A percentile compares a stretch with the other conserved stretches of the same genome.
phyloP scores from a whole-genome alignment of 257 asterid species.

The Misopates orontium region DNA sequence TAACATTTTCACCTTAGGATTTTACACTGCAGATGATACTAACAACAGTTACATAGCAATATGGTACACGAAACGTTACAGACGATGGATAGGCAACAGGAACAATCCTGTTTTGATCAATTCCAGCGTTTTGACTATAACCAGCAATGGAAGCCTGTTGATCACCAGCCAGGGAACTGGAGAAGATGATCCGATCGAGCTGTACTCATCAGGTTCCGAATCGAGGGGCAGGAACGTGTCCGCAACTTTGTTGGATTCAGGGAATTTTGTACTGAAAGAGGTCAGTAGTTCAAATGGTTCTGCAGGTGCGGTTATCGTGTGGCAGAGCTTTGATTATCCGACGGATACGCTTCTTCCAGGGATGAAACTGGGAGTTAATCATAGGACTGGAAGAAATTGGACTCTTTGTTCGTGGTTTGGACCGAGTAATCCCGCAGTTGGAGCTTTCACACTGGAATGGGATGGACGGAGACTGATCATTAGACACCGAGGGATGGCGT shows the following conservation, averaged over 20 bases:
- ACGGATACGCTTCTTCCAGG: conserved; percentile 47
- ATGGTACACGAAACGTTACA: conserved; percentile 12
- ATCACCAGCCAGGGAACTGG: conserved; percentile 2
- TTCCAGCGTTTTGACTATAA: conserved; percentile 29
- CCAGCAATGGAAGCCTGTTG: conserved; percentile 27
- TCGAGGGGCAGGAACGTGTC: conserved; percentile 27
- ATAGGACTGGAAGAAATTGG: conserved; percentile 36
- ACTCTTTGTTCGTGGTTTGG: conserved; percentile 52
- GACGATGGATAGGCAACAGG: conserved; percentile 47
- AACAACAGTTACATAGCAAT: conserved; percentile 38
- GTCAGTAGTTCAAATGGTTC: background rate
- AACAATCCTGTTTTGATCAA: conserved; percentile 11
- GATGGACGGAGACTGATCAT: conserved; percentile 30
- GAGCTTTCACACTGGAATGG: conserved; percentile 51
- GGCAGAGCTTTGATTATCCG: conserved; percentile 70
- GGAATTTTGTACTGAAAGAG: conserved; percentile 42
- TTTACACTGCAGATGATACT: conserved; percentile 23
- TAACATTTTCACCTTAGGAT: conserved; percentile 39
- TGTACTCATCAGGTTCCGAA: conserved; percentile 13
- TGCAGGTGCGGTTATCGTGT: conserved; percentile 12
- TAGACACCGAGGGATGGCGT: conserved; percentile 27
- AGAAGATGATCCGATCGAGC: conserved; percentile 13
- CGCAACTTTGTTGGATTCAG: conserved; percentile 36
- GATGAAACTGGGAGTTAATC: conserved; percentile 51
- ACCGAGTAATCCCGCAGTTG: conserved; percentile 30